Percentiles rank a stretch among this genome's conserved stretches.
phyloP scores from a whole-genome alignment of 345 rosid species.

The Noccaea bulbosa region DNA sequence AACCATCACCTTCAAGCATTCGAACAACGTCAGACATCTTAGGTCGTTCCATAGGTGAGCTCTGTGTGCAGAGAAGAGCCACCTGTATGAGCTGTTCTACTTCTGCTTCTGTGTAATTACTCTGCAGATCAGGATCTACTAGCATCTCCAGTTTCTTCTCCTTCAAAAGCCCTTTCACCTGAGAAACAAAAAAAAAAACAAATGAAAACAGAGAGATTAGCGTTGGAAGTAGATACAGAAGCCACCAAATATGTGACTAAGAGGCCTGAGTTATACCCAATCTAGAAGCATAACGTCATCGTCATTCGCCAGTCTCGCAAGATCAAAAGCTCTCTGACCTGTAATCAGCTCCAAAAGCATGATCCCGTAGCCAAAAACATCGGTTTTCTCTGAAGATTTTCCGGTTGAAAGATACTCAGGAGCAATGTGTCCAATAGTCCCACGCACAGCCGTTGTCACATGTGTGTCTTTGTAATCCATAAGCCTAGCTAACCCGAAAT shows the following conservation, averaged over 20 bases:
- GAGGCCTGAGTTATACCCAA: constrained; percentile 60
- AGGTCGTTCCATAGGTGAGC: constrained; percentile 88
- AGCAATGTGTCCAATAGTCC: constrained; percentile 95
- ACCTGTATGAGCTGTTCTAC: constrained; percentile 94
- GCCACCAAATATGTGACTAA: not conserved
- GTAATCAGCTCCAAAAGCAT: constrained; percentile 95
- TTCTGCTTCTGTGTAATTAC: constrained; percentile 68
- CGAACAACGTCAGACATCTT: constrained; percentile 95
- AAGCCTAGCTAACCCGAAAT: constrained; percentile 89
- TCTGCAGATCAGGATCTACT: constrained; percentile 89
- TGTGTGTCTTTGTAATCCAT: constrained; percentile 98
- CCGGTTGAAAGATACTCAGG: constrained; percentile 95
- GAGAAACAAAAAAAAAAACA: constrained; percentile 10
- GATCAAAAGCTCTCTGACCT: constrained; percentile 95
- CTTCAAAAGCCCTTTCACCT: constrained; percentile 91
- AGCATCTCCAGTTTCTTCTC: constrained; percentile 87
- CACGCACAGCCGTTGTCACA: constrained; percentile 94
- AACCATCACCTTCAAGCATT: constrained; percentile 94
- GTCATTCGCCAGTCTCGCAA: constrained; percentile 91
- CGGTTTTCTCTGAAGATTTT: constrained; percentile 94
- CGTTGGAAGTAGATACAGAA: not conserved
- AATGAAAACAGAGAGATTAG: constrained; percentile 20
- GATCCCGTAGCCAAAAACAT: constrained; percentile 93
- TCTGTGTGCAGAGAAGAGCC: constrained; percentile 87
- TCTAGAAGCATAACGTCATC: constrained; percentile 93